Evolutionary conservation across 2,329 filamentous ascomycete genomes (phyloP).

Genomic region (Diaporthe ilicicola): DNA sequence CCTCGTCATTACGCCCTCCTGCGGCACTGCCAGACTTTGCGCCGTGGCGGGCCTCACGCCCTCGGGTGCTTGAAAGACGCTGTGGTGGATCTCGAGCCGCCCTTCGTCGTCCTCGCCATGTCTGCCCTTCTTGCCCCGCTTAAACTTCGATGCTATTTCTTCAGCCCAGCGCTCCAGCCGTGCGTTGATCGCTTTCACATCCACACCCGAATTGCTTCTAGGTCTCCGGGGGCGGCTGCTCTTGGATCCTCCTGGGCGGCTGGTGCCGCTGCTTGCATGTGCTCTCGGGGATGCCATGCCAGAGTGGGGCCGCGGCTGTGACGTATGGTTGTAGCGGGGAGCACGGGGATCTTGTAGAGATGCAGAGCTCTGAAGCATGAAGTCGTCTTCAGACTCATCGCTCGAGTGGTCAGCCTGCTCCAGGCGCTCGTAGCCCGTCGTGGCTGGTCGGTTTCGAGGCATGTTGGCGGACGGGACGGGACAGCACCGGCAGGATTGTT

Average conservation of each 20-base stretch:
- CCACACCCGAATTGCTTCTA: conserved; percentile 85
- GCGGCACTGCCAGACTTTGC: conserved; percentile 72
- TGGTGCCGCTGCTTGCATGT: conserved; percentile 46
- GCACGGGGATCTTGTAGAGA: conserved; percentile 67
- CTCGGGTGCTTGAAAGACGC: conserved; percentile 93
- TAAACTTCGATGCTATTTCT: conserved; percentile 97
- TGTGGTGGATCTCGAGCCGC: conserved; percentile 93
- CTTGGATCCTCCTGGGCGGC: conserved; percentile 42
- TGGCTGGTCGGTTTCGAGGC: conserved; percentile 74
- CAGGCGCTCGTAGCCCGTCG: conserved; percentile 85
- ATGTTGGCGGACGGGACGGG: conserved; percentile 52
- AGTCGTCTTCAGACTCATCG: conserved; percentile 75
- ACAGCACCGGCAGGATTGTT: not conserved
- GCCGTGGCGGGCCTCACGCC: conserved; percentile 82
- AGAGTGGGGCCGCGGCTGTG: conserved; percentile 67
- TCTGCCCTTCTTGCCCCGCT: conserved; percentile 76
- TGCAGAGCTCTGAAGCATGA: conserved; percentile 60
- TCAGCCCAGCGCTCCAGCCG: conserved; percentile 96
- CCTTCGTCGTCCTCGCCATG: conserved; percentile 74
- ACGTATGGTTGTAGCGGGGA: conserved; percentile 70
- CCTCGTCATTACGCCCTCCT: conserved; percentile 76
- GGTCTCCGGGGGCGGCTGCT: conserved; percentile 56
- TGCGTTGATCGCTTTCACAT: conserved; percentile 98
- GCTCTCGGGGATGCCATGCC: conserved; percentile 66
- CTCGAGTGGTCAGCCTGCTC: conserved; percentile 82